A percentile compares a stretch with the other conserved stretches of the same genome.
These are phyloP conservation scores for Plasmodium malariae DNA, from an alignment of 169 alveolate genomes.

Conservation along the genomic window DNA sequence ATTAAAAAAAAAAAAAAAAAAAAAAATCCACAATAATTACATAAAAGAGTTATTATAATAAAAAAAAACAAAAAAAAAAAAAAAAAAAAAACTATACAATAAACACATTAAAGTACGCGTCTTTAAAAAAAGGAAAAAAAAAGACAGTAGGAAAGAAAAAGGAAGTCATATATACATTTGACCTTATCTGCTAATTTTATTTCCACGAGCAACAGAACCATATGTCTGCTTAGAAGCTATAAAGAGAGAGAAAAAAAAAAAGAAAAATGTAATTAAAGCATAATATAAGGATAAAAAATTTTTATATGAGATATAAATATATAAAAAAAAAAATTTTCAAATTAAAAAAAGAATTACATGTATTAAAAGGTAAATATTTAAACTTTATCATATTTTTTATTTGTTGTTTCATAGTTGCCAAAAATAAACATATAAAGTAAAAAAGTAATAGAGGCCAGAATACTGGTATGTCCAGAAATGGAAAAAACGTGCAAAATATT, in stretches of 20 bases:
- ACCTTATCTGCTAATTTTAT: constrained; percentile 15
- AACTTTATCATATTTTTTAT: constrained; percentile 86
- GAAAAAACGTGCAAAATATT: constrained; percentile 80
- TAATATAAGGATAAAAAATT: not conserved
- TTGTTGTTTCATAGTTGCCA: constrained; percentile 92
- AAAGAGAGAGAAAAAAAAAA: constrained; percentile 3
- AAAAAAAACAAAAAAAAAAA: not conserved
- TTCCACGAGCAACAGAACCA: constrained; percentile 75
- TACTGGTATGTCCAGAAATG: constrained; percentile 91
- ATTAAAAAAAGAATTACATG: constrained; percentile 67
- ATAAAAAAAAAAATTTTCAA: not conserved
- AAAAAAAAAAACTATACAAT: constrained; percentile 5
- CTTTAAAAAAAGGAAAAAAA: constrained; percentile 3
- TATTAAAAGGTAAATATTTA: constrained; percentile 86
- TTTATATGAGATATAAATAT: not conserved
- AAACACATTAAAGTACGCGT: constrained; percentile 18
- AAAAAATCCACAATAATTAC: not conserved
- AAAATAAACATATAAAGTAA: constrained; percentile 89
- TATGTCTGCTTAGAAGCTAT: constrained; percentile 74
- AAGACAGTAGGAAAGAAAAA: not conserved
- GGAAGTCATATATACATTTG: not conserved
- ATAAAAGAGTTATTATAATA: not conserved
- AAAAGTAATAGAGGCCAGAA: constrained; percentile 93
- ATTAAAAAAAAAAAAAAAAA: constrained; percentile 49
- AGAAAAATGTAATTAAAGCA: not conserved